Evolutionary conservation across 1,284 basidiomycete species (phyloP), one percentile per base, ranked within the genome.

Genomic region (Anthracocystis panici-leucophaei): DNA sequence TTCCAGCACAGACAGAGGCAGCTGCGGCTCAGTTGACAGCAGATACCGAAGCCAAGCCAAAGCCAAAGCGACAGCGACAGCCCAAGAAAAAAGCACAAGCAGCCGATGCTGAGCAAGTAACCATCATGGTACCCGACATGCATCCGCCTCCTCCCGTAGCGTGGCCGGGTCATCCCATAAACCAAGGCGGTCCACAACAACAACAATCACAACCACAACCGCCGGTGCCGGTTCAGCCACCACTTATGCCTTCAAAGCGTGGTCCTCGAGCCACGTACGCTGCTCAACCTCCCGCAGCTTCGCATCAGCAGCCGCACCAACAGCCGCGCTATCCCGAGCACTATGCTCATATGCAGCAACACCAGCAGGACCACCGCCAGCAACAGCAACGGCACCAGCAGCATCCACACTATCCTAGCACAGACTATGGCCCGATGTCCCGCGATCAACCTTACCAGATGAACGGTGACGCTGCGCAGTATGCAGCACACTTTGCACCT

Each of bases 221-320:
- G 42, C 63, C 29, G 16, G 53, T 42, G n/a, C 57, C 51, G 27
- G 21, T 11, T 18, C 57, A 59, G 44, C 27, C 41, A 21, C 16
- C 42, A 4, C 56, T 23, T 5, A 27, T 45, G 8, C 58, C 65
- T 9, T 33, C 61, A 25, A 64, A 69, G 35, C 58, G 69, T 27
- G 69, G 63, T 42, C 63, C 64, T 3, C 59, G 69, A 16, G 59
- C 63, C 7, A 65, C 69, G 8, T 72, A 72, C 31, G 59, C 69
- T 9, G 46, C 69, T 31, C 69, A 72, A 31, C 51, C 46, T 20
- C 63, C 69, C 21, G 29, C 20, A n/a, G 27, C 21, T 10, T 38
- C 53, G 7, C 48, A 38, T 38, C 35, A 14, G 35, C 49, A 51
- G 8, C 20, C 49, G 11, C 33, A 31, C 11, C 57, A 58, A 14